These are phyloP conservation scores for Diutina rugosa DNA, from an alignment of 1,139 yeast species.

Conservation along the genomic window DNA sequence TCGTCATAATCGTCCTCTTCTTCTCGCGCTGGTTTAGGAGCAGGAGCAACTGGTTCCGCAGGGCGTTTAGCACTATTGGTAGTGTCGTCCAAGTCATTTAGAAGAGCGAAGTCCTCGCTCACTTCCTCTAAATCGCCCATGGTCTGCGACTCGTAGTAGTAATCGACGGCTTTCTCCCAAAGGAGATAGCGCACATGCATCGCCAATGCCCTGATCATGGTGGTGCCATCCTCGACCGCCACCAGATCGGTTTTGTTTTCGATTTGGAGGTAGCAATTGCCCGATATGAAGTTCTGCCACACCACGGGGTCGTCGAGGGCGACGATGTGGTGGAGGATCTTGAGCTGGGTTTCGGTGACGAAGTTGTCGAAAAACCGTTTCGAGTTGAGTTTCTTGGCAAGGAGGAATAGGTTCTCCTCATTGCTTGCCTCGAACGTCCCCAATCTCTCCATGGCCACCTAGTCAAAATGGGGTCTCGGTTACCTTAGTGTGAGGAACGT, in stretches of 20 bases:
- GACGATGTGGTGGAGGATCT: slow-evolving; percentile 34
- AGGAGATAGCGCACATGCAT: slow-evolving; percentile 54
- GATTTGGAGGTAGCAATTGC: slow-evolving; percentile 38
- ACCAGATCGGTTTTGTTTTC: slow-evolving; percentile 55
- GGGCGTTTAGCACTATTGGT: neutral
- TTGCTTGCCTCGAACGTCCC: neutral
- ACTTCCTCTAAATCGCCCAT: slow-evolving; percentile 16
- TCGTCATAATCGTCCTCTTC: slow-evolving; percentile 14
- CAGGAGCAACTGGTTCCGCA: slow-evolving; percentile 5
- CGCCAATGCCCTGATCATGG: slow-evolving; percentile 41
- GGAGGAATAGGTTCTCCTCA: slow-evolving; percentile 17
- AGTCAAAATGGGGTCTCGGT: too few species aligned
- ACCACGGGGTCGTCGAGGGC: slow-evolving; percentile 17
- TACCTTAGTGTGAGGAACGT: neutral
- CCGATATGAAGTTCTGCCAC: slow-evolving; percentile 44
- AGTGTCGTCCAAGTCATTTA: slow-evolving; percentile 18
- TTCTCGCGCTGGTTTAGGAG: slow-evolving; percentile 7
- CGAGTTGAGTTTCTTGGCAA: slow-evolving; percentile 35
- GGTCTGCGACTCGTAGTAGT: slow-evolving; percentile 16
- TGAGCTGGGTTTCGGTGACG: slow-evolving; percentile 48
- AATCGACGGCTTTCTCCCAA: slow-evolving; percentile 66
- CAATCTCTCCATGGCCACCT: neutral
- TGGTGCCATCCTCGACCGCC: slow-evolving; percentile 35
- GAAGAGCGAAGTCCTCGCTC: slow-evolving; percentile 24
- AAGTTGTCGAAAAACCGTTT: slow-evolving; percentile 43